Evolutionary conservation across 2,329 filamentous ascomycete species (phyloP).

Genomic region (Tolypocladium tundrense): DNA sequence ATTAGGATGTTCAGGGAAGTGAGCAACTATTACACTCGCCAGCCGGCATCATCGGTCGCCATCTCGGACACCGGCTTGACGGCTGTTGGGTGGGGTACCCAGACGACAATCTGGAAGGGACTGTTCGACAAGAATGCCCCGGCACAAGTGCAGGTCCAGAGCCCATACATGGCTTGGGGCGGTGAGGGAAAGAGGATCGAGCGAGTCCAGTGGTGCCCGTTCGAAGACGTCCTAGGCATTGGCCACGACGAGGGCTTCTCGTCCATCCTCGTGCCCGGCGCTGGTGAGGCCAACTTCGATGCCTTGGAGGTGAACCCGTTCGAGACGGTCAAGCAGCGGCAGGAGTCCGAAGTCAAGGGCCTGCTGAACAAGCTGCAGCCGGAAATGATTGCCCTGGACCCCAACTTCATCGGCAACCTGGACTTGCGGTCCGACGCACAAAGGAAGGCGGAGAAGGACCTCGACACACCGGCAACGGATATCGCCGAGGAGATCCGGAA

Average conservation of each 20-base stretch:
- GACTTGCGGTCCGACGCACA: conserved; percentile 74
- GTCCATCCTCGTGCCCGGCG: conserved; percentile 81
- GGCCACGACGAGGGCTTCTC: conserved; percentile 80
- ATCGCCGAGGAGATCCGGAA: conserved; percentile 58
- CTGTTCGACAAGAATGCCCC: conserved; percentile 65
- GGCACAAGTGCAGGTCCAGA: conserved; percentile 70
- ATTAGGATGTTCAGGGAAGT: conserved; percentile 90
- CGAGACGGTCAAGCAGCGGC: conserved; percentile 84
- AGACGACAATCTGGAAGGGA: conserved; percentile 82
- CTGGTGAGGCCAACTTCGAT: conserved; percentile 96
- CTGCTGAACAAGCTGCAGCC: conserved; percentile 91
- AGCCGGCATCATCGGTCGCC: conserved; percentile 71
- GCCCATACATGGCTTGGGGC: conserved; percentile 89
- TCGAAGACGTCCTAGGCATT: conserved; percentile 84
- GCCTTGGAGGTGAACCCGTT: conserved; percentile 90
- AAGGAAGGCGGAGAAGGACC: conserved; percentile 64
- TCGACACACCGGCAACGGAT: conserved; percentile 57
- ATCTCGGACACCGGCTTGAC: conserved; percentile 86
- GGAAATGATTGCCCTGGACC: conserved; percentile 93
- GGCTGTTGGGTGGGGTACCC: conserved; percentile 84
- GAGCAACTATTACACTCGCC: conserved; percentile 74
- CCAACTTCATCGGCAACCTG: conserved; percentile 81
- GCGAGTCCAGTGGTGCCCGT: conserved; percentile 83
- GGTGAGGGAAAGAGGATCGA: conserved; percentile 75
- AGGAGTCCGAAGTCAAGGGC: conserved; percentile 81